Evolutionary conservation across 306 rosid species (phyloP).

Genomic region (Rubus parviflorus): DNA sequence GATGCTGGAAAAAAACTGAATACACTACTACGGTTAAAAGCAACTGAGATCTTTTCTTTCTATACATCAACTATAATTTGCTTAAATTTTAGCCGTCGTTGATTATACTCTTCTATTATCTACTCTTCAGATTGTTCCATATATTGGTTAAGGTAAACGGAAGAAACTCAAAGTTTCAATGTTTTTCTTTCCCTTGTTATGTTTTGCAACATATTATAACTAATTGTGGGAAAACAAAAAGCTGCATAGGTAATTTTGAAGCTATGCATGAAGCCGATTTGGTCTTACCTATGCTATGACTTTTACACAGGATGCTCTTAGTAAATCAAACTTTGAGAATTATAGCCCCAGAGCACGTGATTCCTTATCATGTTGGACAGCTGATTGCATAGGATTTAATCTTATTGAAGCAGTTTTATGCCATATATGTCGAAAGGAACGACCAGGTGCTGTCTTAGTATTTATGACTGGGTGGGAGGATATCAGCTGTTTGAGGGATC

Average conservation of each 20-base stretch:
- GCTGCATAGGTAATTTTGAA: slow-evolving; percentile 24
- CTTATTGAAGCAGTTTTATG: slow-evolving; percentile 93
- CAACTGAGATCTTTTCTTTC: too few species aligned
- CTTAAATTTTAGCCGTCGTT: not conserved
- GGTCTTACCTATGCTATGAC: slow-evolving; percentile 28
- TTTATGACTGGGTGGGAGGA: slow-evolving; percentile 99
- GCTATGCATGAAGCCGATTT: slow-evolving; percentile 6
- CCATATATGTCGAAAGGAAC: slow-evolving; percentile 94
- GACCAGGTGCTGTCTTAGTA: slow-evolving; percentile 90
- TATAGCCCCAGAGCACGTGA: slow-evolving; percentile 82
- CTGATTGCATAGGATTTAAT: slow-evolving; percentile 93
- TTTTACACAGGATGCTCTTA: slow-evolving; percentile 77
- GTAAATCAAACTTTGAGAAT: slow-evolving; percentile 72
- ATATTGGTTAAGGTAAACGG: not conserved
- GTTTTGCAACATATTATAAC: not conserved
- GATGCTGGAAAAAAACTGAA: not conserved
- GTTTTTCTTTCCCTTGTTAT: not conserved
- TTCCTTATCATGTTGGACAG: slow-evolving; percentile 81
- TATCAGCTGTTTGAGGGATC: slow-evolving; percentile 88
- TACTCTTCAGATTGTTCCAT: not conserved
- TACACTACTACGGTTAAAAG: not conserved
- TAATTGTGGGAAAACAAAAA: not conserved
- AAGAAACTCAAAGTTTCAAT: not conserved
- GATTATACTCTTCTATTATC: not conserved
- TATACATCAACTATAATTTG: not conserved